A percentile compares a stretch with the other conserved stretches of the same genome.
Evolutionary conservation across 2,329 filamentous ascomycete species (phyloP).

Genomic region (Penicillium concentricum): DNA sequence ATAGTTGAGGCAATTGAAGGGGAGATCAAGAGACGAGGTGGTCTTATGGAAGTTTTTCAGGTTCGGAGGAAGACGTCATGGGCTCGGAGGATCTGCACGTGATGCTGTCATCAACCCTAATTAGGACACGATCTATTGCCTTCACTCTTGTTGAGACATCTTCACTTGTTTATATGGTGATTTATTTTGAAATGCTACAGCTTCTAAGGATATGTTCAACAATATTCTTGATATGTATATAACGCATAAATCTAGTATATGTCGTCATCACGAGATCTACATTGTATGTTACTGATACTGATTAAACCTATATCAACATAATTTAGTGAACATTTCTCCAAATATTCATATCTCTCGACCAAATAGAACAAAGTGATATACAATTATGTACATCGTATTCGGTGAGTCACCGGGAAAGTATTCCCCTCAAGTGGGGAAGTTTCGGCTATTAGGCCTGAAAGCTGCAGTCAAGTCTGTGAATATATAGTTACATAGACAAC

Average conservation of each 20-base stretch:
- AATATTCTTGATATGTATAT: not conserved
- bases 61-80: conserved; percentile 36
- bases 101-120: conserved; percentile 12
- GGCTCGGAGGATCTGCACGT: conserved; percentile 16
- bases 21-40: conserved; percentile 57
- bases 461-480: not conserved
- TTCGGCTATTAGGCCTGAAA: not conserved
- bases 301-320: not conserved
- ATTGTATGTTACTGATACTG: not conserved
- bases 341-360: not conserved
- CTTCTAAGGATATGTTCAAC: not conserved
- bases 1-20: conserved; percentile 40
- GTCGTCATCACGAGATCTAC: conserved; percentile 3
- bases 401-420: not conserved
- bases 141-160: not conserved
- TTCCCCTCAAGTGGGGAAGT: not conserved
- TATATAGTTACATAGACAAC: not conserved
- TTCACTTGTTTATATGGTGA: not conserved
- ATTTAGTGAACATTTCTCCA: not conserved
- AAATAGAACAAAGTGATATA: not conserved
- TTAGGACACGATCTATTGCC: not conserved
- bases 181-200: not conserved
- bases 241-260: not conserved
- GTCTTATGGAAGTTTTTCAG: conserved; percentile 56
- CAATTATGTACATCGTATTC: not conserved